Conservation (phyloP, 2,329 filamentous ascomycete genomes). For the Ceratocystis smalleyi region DNA sequence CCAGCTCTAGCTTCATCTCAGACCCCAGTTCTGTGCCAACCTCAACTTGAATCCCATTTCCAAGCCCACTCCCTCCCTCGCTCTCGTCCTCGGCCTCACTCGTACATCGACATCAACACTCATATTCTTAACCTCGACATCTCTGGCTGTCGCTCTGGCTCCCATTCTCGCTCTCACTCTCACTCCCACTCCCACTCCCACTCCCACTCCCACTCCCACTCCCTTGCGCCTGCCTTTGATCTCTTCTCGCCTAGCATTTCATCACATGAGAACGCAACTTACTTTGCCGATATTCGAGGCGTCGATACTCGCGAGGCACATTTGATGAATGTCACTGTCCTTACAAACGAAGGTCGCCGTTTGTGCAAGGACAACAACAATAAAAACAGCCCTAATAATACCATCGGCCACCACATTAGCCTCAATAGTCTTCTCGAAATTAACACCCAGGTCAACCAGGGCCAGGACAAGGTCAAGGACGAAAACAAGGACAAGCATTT, state of each 20-base stretch:
- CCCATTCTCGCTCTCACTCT: background rate
- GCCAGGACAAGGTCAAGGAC: no score
- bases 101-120: no score
- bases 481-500: background rate
- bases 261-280: constrained; percentile 11
- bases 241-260: constrained; percentile 9
- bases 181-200: background rate
- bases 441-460: no score
- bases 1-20: background rate
- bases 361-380: background rate
- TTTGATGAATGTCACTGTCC: background rate
- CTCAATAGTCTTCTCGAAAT: background rate
- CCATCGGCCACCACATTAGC: background rate
- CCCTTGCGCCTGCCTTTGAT: constrained; percentile 3
- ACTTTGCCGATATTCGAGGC: constrained; percentile 13
- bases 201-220: background rate
- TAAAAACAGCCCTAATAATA: background rate
- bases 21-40: background rate
- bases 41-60: background rate
- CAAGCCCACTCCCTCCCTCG: background rate
- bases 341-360: background rate
- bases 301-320: background rate
- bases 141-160: background rate
- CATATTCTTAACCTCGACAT: no score
- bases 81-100: background rate